phyloP scores from a whole-genome alignment of 176 grass and related monocot species.

The Phragmites australis region DNA sequence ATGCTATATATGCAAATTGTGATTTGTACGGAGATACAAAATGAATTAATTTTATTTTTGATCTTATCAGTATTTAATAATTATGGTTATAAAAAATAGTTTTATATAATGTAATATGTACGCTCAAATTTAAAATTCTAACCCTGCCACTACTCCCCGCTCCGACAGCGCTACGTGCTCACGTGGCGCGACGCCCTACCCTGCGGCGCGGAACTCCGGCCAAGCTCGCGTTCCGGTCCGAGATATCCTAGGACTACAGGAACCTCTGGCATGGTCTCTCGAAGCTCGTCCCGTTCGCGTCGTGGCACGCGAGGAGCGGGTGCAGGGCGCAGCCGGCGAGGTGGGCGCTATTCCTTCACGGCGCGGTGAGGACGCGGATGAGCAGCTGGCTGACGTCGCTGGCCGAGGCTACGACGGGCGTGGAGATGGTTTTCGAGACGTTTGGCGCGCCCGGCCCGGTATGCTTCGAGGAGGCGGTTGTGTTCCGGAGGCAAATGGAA shows the following conservation, averaged over 20 bases:
- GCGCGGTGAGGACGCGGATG: slow-evolving; percentile 41
- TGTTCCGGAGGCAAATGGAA: slow-evolving; percentile 51
- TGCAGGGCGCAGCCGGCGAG: slow-evolving; percentile 24
- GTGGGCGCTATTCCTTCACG: slow-evolving; percentile 61
- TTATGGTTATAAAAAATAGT: no score
- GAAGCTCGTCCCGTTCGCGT: slow-evolving; percentile 50
- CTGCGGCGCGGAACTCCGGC: slow-evolving; percentile 30
- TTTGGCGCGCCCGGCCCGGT: not conserved
- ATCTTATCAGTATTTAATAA: no score
- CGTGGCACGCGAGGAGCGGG: slow-evolving; percentile 44
- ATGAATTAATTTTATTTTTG: no score
- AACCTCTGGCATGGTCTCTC: slow-evolving; percentile 72
- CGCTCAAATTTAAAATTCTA: no score
- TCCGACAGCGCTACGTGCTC: slow-evolving; percentile 44
- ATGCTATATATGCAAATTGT: no score
- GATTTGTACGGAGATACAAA: no score
- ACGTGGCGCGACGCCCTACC: slow-evolving; percentile 59
- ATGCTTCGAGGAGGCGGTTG: slow-evolving; percentile 68
- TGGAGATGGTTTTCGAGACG: slow-evolving; percentile 32
- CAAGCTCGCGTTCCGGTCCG: slow-evolving; percentile 54
- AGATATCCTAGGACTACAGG: slow-evolving; percentile 62
- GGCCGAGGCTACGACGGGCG: not conserved
- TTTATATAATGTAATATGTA: no score
- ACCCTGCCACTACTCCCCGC: no score
- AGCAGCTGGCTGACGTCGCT: slow-evolving; percentile 43